Conservation (phyloP, 2,329 filamentous ascomycete genomes). For the Trichoderma atrobrunneum region DNA sequence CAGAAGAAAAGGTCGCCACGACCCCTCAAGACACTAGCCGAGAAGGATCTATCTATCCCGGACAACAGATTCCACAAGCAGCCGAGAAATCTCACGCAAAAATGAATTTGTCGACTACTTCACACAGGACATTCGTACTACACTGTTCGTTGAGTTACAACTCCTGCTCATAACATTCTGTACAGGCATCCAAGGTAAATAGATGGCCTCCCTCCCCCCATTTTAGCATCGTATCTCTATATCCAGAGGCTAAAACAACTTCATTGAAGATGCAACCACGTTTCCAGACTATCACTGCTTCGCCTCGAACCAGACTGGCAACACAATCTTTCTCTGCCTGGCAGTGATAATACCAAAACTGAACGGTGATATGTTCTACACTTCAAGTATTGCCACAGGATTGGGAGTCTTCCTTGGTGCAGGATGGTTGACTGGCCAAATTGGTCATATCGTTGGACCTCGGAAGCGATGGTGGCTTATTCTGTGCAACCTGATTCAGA, state of each 20-base stretch:
- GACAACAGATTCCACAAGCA: neutral
- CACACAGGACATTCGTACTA: slow-evolving; percentile 36
- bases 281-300: slow-evolving; percentile 63
- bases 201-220: neutral
- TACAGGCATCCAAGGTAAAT: slow-evolving; percentile 49
- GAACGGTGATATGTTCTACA: slow-evolving; percentile 48
- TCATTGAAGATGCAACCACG: slow-evolving; percentile 50
- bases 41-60: slow-evolving; percentile 2
- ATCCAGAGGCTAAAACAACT: neutral
- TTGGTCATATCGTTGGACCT: slow-evolving; percentile 51
- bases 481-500: slow-evolving; percentile 53
- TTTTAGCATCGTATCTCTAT: neutral
- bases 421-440: slow-evolving; percentile 55
- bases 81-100: neutral
- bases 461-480: slow-evolving; percentile 54
- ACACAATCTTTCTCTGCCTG: slow-evolving; percentile 57
- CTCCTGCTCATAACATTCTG: slow-evolving; percentile 48
- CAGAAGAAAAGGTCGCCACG: neutral
- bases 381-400: slow-evolving; percentile 53
- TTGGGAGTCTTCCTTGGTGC: slow-evolving; percentile 55
- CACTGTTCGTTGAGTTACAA: slow-evolving; percentile 44
- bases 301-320: slow-evolving; percentile 64
- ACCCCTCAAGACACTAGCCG: slow-evolving; percentile 4
- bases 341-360: slow-evolving; percentile 50
- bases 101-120: slow-evolving; percentile 22